Evolutionary conservation across 768 basidiomycete species (phyloP).

Genomic region (Fibroporia radiculosa): DNA sequence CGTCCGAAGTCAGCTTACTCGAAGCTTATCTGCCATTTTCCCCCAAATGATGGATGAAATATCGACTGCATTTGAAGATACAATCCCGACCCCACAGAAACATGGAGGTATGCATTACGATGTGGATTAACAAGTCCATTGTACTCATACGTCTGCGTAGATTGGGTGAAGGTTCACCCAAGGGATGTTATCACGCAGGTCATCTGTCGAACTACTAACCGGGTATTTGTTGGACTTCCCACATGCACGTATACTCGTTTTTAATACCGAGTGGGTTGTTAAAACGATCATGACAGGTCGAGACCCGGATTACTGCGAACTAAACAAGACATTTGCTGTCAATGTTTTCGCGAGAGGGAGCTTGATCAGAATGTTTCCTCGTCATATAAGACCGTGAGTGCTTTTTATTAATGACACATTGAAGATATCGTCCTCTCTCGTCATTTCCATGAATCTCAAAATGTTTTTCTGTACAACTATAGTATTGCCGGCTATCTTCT

Average conservation of each 20-base stretch:
- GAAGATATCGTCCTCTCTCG: not conserved
- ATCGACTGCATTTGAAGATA: constrained; percentile 29
- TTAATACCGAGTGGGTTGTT: not conserved
- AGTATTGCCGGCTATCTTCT: not conserved
- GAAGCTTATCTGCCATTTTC: constrained; percentile 30
- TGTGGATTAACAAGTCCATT: not conserved
- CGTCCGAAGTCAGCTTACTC: constrained; percentile 23
- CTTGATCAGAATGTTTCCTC: constrained; percentile 32
- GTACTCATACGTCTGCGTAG: constrained; percentile 16
- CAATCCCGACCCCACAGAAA: constrained; percentile 4
- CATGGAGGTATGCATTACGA: not conserved
- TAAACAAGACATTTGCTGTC: constrained; percentile 28
- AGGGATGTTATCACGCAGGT: constrained; percentile 25
- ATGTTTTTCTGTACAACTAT: not conserved
- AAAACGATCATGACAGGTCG: constrained; percentile 27
- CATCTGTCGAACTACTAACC: constrained; percentile 31
- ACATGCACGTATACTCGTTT: constrained; percentile 25
- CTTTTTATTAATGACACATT: not conserved
- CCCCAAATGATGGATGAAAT: constrained; percentile 41
- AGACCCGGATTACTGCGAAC: constrained; percentile 30
- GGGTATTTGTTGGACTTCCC: constrained; percentile 39
- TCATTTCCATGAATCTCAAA: not conserved
- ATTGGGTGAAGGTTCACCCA: constrained; percentile 26
- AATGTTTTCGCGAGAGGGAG: constrained; percentile 25
- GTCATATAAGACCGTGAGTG: constrained; percentile 35